Percentiles rank a stretch among this genome's conserved stretches.
Conservation (phyloP, 1,139 yeast species). For the Suhomyces terraborum region DNA sequence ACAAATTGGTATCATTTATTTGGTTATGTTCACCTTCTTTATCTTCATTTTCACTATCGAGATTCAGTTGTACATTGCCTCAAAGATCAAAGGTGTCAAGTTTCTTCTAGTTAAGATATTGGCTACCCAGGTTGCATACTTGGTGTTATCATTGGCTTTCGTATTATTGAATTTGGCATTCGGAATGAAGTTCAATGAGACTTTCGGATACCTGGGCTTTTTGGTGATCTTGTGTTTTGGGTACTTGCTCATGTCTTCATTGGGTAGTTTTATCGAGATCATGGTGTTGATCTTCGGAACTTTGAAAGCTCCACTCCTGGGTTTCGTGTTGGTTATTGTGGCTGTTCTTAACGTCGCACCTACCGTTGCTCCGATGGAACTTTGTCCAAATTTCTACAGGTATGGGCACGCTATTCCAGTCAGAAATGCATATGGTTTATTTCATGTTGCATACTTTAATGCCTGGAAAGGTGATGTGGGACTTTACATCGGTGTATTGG, state of each 20-base stretch:
- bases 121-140: conserved; percentile 44
- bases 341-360: conserved; percentile 51
- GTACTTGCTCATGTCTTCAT: conserved; percentile 48
- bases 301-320: conserved; percentile 42
- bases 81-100: conserved; percentile 36
- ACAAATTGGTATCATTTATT: conserved; percentile 36
- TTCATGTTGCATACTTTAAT: conserved; percentile 48
- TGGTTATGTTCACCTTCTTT: conserved; percentile 36
- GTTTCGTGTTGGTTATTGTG: conserved; percentile 48
- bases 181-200: conserved; percentile 31
- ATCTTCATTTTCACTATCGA: conserved; percentile 31
- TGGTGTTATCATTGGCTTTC: conserved; percentile 44
- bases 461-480: conserved; percentile 51
- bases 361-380: conserved; percentile 47
- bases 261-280: conserved; percentile 54
- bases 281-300: conserved; percentile 41
- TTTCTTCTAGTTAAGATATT: conserved; percentile 44
- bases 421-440: conserved; percentile 46
- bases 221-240: conserved; percentile 50
- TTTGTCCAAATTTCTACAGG: conserved; percentile 48
- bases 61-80: conserved; percentile 31
- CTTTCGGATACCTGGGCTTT: conserved; percentile 52
- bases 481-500: conserved; percentile 46
- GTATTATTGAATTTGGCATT: conserved; percentile 48
- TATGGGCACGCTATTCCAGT: conserved; percentile 59